Percentiles rank a stretch among this genome's conserved stretches.
Evolutionary conservation across 23 red algal genomes (phyloP).

Genomic region (Gracilariopsis chorda): DNA sequence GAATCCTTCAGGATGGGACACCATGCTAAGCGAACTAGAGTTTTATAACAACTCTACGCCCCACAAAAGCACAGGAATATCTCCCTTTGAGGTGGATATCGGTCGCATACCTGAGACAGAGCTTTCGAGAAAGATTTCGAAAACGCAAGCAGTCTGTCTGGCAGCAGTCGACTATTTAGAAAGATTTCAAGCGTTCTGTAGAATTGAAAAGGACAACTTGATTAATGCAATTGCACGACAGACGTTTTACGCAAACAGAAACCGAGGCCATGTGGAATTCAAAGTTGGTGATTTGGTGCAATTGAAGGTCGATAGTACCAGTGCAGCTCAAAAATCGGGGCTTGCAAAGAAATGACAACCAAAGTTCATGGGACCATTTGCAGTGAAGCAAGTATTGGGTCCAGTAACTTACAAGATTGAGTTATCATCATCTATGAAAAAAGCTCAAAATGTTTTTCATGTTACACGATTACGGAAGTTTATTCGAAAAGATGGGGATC

Average conservation of each 20-base stretch:
- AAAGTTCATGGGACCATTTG: constrained; percentile 25
- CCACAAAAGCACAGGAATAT: not conserved
- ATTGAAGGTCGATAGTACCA: not conserved
- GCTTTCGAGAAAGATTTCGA: not conserved
- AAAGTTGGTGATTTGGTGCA: not conserved
- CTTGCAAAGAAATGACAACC: constrained; percentile 4
- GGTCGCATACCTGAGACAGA: not conserved
- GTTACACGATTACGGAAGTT: constrained; percentile 9
- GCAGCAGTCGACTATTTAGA: not conserved
- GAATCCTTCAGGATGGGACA: not conserved
- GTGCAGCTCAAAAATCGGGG: not conserved
- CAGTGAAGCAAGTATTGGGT: constrained; percentile 21
- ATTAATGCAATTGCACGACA: not conserved
- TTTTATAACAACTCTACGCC: not conserved
- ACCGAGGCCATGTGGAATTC: not conserved
- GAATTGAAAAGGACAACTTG: not conserved
- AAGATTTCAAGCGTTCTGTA: not conserved
- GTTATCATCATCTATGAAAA: not conserved
- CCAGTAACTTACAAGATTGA: constrained; percentile 33
- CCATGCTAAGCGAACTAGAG: constrained; percentile 3
- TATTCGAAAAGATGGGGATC: constrained; percentile 9
- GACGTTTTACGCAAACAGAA: constrained; percentile 16
- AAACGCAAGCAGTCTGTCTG: not conserved
- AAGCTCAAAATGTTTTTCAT: constrained; percentile 47
- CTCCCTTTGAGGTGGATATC: constrained; percentile 21